These are phyloP conservation scores for Eleusine coracana DNA, from an alignment of 176 grass and related monocot species.

Conservation along the genomic window DNA sequence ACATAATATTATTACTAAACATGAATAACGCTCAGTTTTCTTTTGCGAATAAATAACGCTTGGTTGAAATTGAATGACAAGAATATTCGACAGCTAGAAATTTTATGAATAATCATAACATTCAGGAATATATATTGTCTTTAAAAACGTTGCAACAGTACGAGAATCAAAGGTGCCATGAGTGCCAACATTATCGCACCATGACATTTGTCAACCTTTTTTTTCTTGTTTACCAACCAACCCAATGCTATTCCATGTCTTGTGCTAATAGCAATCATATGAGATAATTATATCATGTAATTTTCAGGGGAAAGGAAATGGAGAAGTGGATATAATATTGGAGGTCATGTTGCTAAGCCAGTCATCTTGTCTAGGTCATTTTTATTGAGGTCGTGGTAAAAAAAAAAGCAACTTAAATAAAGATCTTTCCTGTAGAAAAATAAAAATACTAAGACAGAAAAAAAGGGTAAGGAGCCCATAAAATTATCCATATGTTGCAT, in stretches of 20 bases:
- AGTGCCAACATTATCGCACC: not conserved
- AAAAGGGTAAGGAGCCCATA: not conserved
- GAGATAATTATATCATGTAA: too few relatives aligned
- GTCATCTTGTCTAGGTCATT: not conserved
- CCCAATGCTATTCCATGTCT: not conserved
- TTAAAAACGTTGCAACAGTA: not conserved
- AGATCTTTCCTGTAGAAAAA: not conserved
- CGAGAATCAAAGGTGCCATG: not conserved
- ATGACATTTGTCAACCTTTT: not conserved
- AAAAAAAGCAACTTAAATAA: not conserved
- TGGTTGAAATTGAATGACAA: not conserved
- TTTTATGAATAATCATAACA: not conserved
- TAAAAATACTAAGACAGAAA: not conserved
- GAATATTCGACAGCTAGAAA: not conserved
- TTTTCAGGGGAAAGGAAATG: too few relatives aligned
- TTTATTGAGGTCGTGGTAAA: not conserved
- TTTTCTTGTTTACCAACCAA: not conserved
- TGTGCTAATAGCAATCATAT: too few relatives aligned
- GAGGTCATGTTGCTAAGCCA: not conserved
- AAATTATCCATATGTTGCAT: constrained; percentile 41
- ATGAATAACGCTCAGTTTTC: not conserved
- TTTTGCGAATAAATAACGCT: too few relatives aligned
- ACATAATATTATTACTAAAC: not conserved
- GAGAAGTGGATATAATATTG: too few relatives aligned
- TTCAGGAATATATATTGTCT: not conserved